Percentiles rank a stretch among this genome's conserved stretches.
Conservation (phyloP, 768 basidiomycete species). For the Nidula microcarpa region DNA sequence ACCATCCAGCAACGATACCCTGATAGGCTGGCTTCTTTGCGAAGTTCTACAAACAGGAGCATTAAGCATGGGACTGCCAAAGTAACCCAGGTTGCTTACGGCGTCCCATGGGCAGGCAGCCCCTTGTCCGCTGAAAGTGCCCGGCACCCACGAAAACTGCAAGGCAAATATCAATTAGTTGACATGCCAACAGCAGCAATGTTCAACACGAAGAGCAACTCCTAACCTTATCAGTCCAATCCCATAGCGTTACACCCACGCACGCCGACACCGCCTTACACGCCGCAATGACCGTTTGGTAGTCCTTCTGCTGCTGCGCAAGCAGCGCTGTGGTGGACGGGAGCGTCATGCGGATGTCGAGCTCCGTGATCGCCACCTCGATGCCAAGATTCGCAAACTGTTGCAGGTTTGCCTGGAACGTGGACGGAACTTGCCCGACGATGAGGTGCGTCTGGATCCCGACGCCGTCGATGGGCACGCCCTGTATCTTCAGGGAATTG, state of each 20-base stretch:
- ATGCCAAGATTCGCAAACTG: slow-evolving; percentile 55
- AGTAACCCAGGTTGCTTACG: slow-evolving; percentile 12
- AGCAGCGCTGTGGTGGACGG: slow-evolving; percentile 44
- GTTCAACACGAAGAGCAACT: neutral
- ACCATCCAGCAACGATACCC: slow-evolving; percentile 26
- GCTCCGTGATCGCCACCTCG: slow-evolving; percentile 63
- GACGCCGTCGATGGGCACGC: slow-evolving; percentile 53
- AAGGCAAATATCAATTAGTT: neutral
- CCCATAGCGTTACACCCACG: slow-evolving; percentile 42
- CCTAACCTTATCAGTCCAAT: slow-evolving; percentile 34
- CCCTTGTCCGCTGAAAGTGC: slow-evolving; percentile 31
- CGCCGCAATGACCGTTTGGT: slow-evolving; percentile 46
- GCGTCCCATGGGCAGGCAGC: slow-evolving; percentile 35
- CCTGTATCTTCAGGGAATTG: slow-evolving; percentile 34
- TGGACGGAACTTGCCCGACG: slow-evolving; percentile 48
- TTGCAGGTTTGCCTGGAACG: slow-evolving; percentile 42
- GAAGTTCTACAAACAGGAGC: slow-evolving; percentile 26
- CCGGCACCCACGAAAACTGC: slow-evolving; percentile 38
- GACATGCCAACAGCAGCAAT: neutral
- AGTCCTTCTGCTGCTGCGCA: slow-evolving; percentile 55
- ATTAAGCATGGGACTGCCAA: slow-evolving; percentile 22
- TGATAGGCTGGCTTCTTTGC: slow-evolving; percentile 34
- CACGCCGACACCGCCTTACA: slow-evolving; percentile 41
- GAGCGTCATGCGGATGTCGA: slow-evolving; percentile 57
- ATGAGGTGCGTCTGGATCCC: slow-evolving; percentile 58